These are phyloP conservation scores for Chlamydomonas schloesseri DNA, from an alignment of 139 green algal genomes.

Conservation along the genomic window DNA sequence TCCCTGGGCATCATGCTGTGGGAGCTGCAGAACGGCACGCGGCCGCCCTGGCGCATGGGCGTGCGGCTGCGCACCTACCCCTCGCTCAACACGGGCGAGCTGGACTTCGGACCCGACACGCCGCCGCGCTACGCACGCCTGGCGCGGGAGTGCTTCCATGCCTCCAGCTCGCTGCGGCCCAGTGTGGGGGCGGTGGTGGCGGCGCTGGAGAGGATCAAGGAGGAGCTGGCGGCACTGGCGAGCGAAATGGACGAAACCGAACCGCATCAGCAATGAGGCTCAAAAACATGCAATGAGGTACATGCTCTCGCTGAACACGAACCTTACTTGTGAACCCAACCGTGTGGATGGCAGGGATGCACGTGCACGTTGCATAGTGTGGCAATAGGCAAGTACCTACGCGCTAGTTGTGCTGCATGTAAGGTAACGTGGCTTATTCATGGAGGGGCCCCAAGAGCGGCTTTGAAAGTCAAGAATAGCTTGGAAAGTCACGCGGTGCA, in stretches of 20 bases:
- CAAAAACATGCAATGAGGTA: too few species aligned
- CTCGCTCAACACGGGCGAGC: conserved; percentile 38
- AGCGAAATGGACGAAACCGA: background rate
- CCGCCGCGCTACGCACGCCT: conserved; percentile 21
- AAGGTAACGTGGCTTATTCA: too few species aligned
- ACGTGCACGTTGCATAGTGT: too few species aligned
- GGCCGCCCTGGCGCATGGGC: conserved; percentile 36
- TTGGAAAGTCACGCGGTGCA: too few species aligned
- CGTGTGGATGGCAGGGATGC: too few species aligned
- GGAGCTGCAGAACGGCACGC: conserved; percentile 37
- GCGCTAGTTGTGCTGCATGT: too few species aligned
- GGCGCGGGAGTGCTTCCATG: conserved; percentile 28
- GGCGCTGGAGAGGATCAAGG: background rate
- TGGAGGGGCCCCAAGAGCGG: too few species aligned
- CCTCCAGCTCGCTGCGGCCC: conserved; percentile 15
- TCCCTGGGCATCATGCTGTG: conserved; percentile 40
- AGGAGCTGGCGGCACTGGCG: conserved; percentile 3
- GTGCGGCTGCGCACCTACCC: conserved; percentile 33
- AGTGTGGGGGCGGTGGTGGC: background rate
- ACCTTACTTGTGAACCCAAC: too few species aligned
- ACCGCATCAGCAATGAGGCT: too few species aligned
- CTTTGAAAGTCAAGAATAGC: too few species aligned
- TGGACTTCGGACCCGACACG: conserved; percentile 2
- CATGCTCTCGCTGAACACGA: too few species aligned
- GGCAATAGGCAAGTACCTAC: too few species aligned